A percentile compares a stretch with the other conserved stretches of the same genome.
Conservation (phyloP, 2,329 filamentous ascomycete species). For the Xylaria sp. region DNA sequence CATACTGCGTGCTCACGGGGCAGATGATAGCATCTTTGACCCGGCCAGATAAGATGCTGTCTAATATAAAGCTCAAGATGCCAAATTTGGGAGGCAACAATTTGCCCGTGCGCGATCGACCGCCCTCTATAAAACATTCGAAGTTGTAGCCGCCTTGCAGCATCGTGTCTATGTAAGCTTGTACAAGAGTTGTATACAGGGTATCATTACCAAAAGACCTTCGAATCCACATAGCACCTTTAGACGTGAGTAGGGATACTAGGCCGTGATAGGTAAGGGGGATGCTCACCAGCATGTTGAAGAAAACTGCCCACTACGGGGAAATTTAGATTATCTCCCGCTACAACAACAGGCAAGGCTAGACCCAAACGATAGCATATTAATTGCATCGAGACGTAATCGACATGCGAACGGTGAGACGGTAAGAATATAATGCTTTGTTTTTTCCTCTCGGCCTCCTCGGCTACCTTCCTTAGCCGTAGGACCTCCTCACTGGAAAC, state of each 20-base stretch:
- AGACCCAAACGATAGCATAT: conserved; percentile 95
- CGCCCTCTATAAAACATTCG: conserved; percentile 97
- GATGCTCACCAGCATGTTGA: conserved; percentile 79
- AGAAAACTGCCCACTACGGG: conserved; percentile 89
- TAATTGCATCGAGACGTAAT: conserved; percentile 93
- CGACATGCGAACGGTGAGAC: conserved; percentile 93
- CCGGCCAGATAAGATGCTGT: conserved; percentile 87
- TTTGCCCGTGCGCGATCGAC: conserved; percentile 92
- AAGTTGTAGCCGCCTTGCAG: conserved; percentile 93
- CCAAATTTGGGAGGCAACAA: conserved; percentile 94
- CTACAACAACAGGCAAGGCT: conserved; percentile 88
- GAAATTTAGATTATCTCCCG: conserved; percentile 96
- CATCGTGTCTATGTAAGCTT: conserved; percentile 93
- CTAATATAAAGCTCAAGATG: conserved; percentile 89
- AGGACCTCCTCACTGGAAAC: conserved; percentile 95
- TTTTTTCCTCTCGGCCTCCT: conserved; percentile 84
- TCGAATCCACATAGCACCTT: conserved; percentile 89
- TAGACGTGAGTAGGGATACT: conserved; percentile 28
- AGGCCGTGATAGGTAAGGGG: not conserved
- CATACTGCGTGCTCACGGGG: conserved; percentile 96
- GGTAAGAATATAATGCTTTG: conserved; percentile 97
- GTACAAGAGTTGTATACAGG: conserved; percentile 91
- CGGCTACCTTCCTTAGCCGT: conserved; percentile 81
- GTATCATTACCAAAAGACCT: conserved; percentile 92
- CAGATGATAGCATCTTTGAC: conserved; percentile 93